A percentile compares a stretch with the other conserved stretches of the same genome.
phyloP scores from a whole-genome alignment of 257 asterid genomes.

The Capsicum chinense region DNA sequence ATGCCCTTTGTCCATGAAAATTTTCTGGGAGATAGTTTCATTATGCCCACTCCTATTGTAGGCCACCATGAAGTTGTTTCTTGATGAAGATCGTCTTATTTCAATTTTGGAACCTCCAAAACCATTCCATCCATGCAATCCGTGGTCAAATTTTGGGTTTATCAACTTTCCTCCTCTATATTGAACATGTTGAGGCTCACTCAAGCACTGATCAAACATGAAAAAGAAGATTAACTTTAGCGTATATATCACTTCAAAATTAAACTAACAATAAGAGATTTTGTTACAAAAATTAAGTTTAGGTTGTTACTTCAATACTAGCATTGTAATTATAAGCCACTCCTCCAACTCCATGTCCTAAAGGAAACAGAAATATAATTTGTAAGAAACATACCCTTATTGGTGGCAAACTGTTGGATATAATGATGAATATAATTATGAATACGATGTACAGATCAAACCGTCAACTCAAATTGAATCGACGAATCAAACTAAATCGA shows the following conservation, averaged over 20 bases:
- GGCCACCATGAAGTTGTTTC: slow-evolving; percentile 20
- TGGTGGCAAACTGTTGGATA: not conserved
- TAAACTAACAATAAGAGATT: not conserved
- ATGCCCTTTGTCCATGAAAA: not conserved
- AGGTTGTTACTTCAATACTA: slow-evolving; percentile 13
- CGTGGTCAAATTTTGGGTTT: slow-evolving; percentile 19
- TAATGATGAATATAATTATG: too few relatives aligned
- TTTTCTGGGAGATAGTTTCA: slow-evolving; percentile 9
- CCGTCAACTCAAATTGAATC: too few relatives aligned
- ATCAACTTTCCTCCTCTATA: slow-evolving; percentile 23
- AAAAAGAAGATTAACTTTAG: not conserved
- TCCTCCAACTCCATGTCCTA: slow-evolving; percentile 15
- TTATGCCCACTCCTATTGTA: slow-evolving; percentile 10
- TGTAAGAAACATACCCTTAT: not conserved
- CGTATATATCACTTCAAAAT: not conserved
- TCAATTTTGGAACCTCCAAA: slow-evolving; percentile 2
- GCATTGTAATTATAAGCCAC: slow-evolving; percentile 16
- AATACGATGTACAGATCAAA: too few relatives aligned
- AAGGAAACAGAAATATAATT: not conserved
- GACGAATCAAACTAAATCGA: too few relatives aligned
- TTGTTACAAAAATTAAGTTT: not conserved
- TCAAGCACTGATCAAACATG: not conserved
- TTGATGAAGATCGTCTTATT: not conserved
- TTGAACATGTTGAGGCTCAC: slow-evolving; percentile 16
- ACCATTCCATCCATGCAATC: slow-evolving; percentile 11